These are phyloP conservation scores for Trichocomaceae sp. DNA, from an alignment of 2,329 filamentous ascomycete genomes.

Conservation along the genomic window DNA sequence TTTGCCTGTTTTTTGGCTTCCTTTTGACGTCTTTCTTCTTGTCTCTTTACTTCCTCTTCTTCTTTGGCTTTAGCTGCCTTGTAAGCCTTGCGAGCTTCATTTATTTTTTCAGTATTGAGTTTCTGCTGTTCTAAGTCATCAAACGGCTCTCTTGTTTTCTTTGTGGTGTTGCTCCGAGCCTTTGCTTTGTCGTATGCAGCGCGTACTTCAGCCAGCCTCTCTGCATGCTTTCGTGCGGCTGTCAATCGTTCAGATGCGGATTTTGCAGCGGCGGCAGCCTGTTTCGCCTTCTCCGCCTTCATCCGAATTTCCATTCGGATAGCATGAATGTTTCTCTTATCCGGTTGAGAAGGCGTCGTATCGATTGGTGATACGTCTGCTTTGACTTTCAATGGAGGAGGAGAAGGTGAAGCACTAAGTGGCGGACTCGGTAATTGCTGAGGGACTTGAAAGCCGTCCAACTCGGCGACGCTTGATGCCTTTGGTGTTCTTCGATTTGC, in stretches of 20 bases:
- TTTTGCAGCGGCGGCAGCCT: conserved; percentile 8
- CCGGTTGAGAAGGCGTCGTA: background rate
- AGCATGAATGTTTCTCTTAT: conserved; percentile 7
- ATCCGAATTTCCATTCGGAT: conserved; percentile 13
- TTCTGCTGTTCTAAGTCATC: conserved; percentile 7
- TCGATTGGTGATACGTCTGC: background rate
- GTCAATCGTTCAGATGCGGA: conserved; percentile 5
- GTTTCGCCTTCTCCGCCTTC: conserved; percentile 9
- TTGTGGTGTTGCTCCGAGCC: background rate
- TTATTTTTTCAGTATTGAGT: conserved; percentile 10
- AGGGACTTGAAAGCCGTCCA: conserved; percentile 30
- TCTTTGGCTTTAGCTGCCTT: conserved; percentile 10
- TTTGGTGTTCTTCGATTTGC: conserved; percentile 16
- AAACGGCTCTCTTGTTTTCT: background rate
- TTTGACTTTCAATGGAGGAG: conserved; percentile 12
- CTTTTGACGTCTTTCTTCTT: background rate
- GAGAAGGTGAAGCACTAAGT: conserved; percentile 5
- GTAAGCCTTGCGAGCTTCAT: conserved; percentile 12
- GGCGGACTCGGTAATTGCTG: conserved; percentile 13
- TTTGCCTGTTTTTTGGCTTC: conserved; percentile 5
- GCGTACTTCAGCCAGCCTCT: conserved; percentile 12
- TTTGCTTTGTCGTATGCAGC: conserved; percentile 12
- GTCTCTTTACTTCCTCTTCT: conserved; percentile 6
- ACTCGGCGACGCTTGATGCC: conserved; percentile 28
- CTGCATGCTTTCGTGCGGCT: conserved; percentile 12